A percentile compares a stretch with the other conserved stretches of the same genome.
Evolutionary conservation across 2,329 filamentous ascomycete species (phyloP).

Genomic region (Falciphora oryzae): DNA sequence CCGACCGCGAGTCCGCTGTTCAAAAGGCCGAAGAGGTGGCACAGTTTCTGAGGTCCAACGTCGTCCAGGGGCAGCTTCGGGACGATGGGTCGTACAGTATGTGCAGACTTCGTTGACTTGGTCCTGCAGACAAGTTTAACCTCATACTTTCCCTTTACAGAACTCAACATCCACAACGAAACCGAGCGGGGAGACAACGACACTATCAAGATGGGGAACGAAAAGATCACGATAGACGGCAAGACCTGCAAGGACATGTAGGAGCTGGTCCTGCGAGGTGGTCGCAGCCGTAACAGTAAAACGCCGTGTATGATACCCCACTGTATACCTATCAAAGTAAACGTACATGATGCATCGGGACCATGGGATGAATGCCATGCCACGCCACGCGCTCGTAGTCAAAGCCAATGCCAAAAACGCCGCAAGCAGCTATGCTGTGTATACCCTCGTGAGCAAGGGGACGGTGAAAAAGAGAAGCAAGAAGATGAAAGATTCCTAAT

Average conservation of each 20-base stretch:
- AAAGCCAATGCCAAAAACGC: neutral
- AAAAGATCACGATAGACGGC: conserved; percentile 25
- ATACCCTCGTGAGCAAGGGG: too few relatives aligned
- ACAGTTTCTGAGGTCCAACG: conserved; percentile 70
- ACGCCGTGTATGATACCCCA: conserved; percentile 9
- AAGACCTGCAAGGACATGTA: conserved; percentile 22
- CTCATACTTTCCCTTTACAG: conserved; percentile 38
- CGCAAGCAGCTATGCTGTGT: neutral
- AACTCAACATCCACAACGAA: conserved; percentile 80
- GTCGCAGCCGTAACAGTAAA: conserved; percentile 6
- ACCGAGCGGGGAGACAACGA: conserved; percentile 94
- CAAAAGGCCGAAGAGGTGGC: conserved; percentile 79
- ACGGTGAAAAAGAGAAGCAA: neutral
- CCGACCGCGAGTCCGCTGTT: conserved; percentile 58
- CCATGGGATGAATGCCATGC: neutral
- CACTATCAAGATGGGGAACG: conserved; percentile 63
- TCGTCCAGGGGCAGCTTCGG: conserved; percentile 71
- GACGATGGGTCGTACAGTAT: conserved; percentile 54
- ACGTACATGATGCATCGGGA: neutral
- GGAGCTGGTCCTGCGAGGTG: too few relatives aligned
- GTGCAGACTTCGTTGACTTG: conserved; percentile 27
- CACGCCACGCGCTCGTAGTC: neutral
- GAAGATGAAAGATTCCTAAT: conserved; percentile 14
- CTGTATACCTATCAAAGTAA: neutral
- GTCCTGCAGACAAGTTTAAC: neutral